These are phyloP conservation scores for Dittrichia graveolens DNA, from an alignment of 129 eudicot species.

Conservation along the genomic window DNA sequence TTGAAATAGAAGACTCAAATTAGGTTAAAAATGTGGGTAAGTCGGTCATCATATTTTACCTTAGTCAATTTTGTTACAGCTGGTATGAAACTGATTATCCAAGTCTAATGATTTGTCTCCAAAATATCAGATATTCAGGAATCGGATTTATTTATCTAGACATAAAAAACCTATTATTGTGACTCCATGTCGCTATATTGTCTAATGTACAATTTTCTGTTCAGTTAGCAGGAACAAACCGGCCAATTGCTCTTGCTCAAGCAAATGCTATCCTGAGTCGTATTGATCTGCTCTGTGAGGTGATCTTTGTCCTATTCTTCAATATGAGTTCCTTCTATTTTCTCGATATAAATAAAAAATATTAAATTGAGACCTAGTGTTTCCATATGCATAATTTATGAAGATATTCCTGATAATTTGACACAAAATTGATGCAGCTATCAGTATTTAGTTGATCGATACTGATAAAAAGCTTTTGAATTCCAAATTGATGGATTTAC, in stretches of 20 bases:
- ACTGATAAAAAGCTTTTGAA: not conserved
- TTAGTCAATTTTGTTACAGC: not conserved
- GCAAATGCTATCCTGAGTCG: constrained; percentile 91
- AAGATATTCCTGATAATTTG: not conserved
- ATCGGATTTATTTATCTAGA: not conserved
- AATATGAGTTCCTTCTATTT: not conserved
- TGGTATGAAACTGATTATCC: constrained; percentile 13
- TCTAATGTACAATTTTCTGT: constrained; percentile 29
- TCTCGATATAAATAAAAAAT: not conserved
- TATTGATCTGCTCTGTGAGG: constrained; percentile 97
- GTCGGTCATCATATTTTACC: not conserved
- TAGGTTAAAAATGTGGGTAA: not conserved
- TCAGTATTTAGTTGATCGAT: constrained; percentile 13
- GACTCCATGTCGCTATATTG: not conserved
- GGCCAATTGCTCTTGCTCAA: constrained; percentile 99
- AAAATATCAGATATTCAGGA: not conserved
- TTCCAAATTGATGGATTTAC: constrained; percentile 17
- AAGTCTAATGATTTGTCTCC: not conserved
- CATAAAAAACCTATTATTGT: not conserved
- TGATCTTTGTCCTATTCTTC: constrained; percentile 30
- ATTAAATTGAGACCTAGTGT: not conserved
- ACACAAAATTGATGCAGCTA: constrained; percentile 2
- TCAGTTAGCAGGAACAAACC: constrained; percentile 91
- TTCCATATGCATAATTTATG: not conserved
- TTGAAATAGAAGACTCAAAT: not conserved